phyloP scores from a whole-genome alignment of 805 yeast species.

The Metschnikowia cerradonensis region DNA sequence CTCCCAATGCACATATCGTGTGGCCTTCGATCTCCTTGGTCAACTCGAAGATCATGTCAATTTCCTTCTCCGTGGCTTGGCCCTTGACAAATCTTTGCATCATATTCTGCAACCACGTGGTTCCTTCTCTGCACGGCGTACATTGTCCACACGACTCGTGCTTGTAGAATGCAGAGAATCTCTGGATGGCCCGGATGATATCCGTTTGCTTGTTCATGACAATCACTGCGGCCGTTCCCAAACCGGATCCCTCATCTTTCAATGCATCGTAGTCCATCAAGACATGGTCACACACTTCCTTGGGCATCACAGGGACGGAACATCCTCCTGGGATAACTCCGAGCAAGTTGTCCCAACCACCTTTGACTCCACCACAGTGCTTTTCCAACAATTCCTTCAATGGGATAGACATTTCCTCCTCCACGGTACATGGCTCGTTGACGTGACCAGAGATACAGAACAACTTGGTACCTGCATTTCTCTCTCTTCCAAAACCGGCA shows the following conservation, averaged over 20 bases:
- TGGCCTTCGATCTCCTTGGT: slow-evolving; percentile 88
- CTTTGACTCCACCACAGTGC: slow-evolving; percentile 87
- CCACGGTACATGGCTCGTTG: slow-evolving; percentile 88
- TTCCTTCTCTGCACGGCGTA: slow-evolving; percentile 93
- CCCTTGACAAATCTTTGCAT: slow-evolving; percentile 80
- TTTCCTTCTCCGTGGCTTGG: slow-evolving; percentile 76
- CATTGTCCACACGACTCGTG: slow-evolving; percentile 95
- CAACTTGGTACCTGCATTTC: slow-evolving; percentile 79
- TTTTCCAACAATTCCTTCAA: slow-evolving; percentile 76
- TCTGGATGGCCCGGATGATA: slow-evolving; percentile 78
- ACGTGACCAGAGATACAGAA: slow-evolving; percentile 89
- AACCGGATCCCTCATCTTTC: slow-evolving; percentile 79
- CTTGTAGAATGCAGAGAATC: slow-evolving; percentile 79
- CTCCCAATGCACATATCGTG: slow-evolving; percentile 89
- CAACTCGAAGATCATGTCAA: slow-evolving; percentile 79
- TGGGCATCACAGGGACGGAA: slow-evolving; percentile 79
- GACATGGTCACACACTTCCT: slow-evolving; percentile 59
- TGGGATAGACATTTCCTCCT: slow-evolving; percentile 91
- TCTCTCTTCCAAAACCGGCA: slow-evolving; percentile 76
- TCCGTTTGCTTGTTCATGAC: slow-evolving; percentile 87
- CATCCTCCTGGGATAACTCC: slow-evolving; percentile 91
- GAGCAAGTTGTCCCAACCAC: slow-evolving; percentile 88
- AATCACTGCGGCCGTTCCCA: slow-evolving; percentile 91
- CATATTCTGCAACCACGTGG: slow-evolving; percentile 78
- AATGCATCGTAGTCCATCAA: slow-evolving; percentile 87